Evolutionary conservation across 192 early-diverging fungal species (phyloP).

Genomic region (Martensiomyces pterosporus): DNA sequence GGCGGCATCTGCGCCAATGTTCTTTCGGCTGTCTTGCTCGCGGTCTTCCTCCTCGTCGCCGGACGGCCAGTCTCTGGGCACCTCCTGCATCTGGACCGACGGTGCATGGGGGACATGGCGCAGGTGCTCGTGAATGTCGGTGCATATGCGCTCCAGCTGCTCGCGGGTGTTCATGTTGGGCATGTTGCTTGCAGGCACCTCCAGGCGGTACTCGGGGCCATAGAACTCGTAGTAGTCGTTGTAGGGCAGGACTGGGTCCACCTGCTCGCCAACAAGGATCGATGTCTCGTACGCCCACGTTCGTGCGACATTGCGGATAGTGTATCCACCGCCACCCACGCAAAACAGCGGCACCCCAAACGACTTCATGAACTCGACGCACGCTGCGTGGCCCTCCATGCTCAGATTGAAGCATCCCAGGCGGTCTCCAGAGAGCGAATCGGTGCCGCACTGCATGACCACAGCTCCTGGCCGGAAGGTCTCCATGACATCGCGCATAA

Average conservation of each 20-base stretch:
- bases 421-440: slow-evolving; percentile 87
- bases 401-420: slow-evolving; percentile 92
- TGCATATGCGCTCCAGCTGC: slow-evolving; percentile 73
- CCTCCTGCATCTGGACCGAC: slow-evolving; percentile 76
- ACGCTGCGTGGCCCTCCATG: slow-evolving; percentile 88
- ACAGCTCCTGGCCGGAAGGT: slow-evolving; percentile 83
- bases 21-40: not conserved
- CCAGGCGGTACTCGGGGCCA: slow-evolving; percentile 83
- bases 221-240: slow-evolving; percentile 88
- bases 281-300: slow-evolving; percentile 94
- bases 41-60: slow-evolving; percentile 18
- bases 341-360: slow-evolving; percentile 88
- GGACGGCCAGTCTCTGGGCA: slow-evolving; percentile 53
- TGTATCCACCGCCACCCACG: slow-evolving; percentile 95
- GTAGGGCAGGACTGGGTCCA: slow-evolving; percentile 65
- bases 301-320: slow-evolving; percentile 91
- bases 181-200: slow-evolving; percentile 81
- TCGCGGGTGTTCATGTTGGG: slow-evolving; percentile 81
- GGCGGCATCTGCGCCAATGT: not conserved
- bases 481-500: slow-evolving; percentile 83
- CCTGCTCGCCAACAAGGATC: slow-evolving; percentile 66
- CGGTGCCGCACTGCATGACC: slow-evolving; percentile 91
- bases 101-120: slow-evolving; percentile 63
- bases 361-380: slow-evolving; percentile 87
- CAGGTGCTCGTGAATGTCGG: slow-evolving; percentile 59